phyloP scores from a whole-genome alignment of 352 stramenopile species.

The Globisporangium radiosum region DNA sequence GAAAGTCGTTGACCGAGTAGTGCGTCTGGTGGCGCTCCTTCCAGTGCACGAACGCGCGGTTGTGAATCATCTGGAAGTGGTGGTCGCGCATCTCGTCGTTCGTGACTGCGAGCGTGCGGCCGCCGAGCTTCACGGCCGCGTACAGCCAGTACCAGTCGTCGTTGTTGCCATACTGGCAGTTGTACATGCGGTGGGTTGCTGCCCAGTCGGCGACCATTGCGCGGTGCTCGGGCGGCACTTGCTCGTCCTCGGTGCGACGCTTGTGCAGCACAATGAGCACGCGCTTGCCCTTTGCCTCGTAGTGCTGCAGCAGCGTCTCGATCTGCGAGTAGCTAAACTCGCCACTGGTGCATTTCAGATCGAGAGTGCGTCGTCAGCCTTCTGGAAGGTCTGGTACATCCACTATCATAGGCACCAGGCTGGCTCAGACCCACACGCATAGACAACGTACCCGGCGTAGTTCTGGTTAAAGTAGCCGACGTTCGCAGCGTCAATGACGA shows the following conservation, averaged over 20 bases:
- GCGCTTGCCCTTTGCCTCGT: conserved; percentile 80
- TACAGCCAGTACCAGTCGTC: conserved; percentile 99
- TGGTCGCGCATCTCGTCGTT: conserved; percentile 99
- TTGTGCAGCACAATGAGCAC: conserved; percentile 94
- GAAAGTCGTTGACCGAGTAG: conserved; percentile 71
- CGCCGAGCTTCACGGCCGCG: conserved; percentile 83
- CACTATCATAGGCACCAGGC: background rate
- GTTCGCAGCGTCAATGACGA: conserved; percentile 97
- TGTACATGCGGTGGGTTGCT: conserved; percentile 81
- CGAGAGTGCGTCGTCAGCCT: background rate
- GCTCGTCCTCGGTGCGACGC: conserved; percentile 88
- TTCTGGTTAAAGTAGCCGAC: conserved; percentile 98
- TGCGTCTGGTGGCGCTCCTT: conserved; percentile 96
- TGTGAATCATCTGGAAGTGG: conserved; percentile 98
- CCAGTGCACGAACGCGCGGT: conserved; percentile 92
- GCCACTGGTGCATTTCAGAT: conserved; percentile 32
- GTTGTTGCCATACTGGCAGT: conserved; percentile 93
- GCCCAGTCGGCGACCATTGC: conserved; percentile 76
- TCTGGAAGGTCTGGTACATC: no score
- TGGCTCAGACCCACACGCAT: conserved; percentile 2
- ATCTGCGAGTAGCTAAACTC: conserved; percentile 96
- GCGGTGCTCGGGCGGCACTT: conserved; percentile 73
- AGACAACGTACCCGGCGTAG: conserved; percentile 73
- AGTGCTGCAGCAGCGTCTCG: conserved; percentile 89
- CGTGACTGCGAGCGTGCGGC: conserved; percentile 86